phyloP scores from a whole-genome alignment of 2,329 filamentous ascomycete genomes.

The Akanthomyces uredinophilus region DNA sequence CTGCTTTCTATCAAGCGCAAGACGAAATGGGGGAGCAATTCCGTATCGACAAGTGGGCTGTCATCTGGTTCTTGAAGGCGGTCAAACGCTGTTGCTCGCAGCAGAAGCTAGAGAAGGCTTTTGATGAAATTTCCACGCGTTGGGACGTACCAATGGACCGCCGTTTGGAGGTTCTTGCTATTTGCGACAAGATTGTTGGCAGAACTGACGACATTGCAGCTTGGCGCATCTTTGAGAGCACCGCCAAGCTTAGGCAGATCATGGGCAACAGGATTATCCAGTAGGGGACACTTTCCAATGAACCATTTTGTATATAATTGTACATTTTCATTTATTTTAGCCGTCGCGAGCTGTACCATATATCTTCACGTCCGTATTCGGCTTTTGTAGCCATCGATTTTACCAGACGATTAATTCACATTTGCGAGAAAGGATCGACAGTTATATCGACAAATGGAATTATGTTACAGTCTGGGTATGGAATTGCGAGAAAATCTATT shows the following conservation, averaged over 20 bases:
- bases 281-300: background rate
- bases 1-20: conserved; percentile 54
- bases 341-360: conserved; percentile 16
- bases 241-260: background rate
- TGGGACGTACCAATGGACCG: conserved; percentile 31
- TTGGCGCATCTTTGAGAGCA: conserved; percentile 7
- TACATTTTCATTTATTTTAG: conserved; percentile 1
- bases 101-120: conserved; percentile 50
- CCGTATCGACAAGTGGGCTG: conserved; percentile 55
- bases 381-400: background rate
- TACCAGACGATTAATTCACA: background rate
- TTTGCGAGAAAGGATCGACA: background rate
- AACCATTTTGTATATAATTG: background rate
- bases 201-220: background rate
- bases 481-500: conserved; percentile 14
- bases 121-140: conserved; percentile 41
- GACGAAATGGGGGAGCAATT: conserved; percentile 43
- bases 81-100: conserved; percentile 55
- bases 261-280: conserved; percentile 1
- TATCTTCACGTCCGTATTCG: background rate
- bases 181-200: conserved; percentile 13
- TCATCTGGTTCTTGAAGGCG: conserved; percentile 56
- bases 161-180: background rate
- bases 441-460: conserved; percentile 15
- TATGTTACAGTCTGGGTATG: conserved; percentile 15